Evolutionary conservation across 208 protist species (phyloP), one percentile per base, ranked within the genome.

Genomic region (Eutreptiella sp.): DNA sequence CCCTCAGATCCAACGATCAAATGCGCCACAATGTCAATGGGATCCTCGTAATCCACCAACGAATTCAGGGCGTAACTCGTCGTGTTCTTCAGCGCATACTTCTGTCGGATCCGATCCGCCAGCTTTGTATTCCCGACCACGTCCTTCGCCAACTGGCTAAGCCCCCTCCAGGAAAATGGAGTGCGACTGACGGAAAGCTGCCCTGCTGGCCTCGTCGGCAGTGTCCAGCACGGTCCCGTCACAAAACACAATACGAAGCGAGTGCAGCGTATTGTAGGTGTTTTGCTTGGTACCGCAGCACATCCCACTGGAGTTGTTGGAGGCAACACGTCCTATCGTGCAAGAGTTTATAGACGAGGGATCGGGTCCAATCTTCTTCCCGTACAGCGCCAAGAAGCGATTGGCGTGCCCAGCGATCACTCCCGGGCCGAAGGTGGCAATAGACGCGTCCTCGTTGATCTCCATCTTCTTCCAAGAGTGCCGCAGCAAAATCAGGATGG

Each of bases 271-370:
- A 47, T 77, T 46, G 52, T 74, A 77, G 1, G 68, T 75, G 36
- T 77, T 77, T 39, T 66, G 46, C 26, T 19, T 28, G 3, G 67
- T 59, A 23, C 72, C 72, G 43, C 72, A 77, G 54, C 72, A 77
- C 72, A 77, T 77, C 32, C 72, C 72, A 3, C 50, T 66, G 4
- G 67, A 74, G 59, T 77, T 77, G 61, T 77, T 77, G 26, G 68
- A 54, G 19, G 68, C 54, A 38, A 77, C 70, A n/a, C 72, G 68
- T 16, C 72, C 72, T 19, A 77, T 77, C 72, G 70, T 75, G 47
- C 72, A 77, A 1, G 63, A 72, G 0, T 77, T 55, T 46, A 77
- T 74, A 11, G 59, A 70, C 14, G 72, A 67, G 1, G 72, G 72
- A 33, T 77, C 72, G 1, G 72, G 72, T 4, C 72, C 72, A 14